These are phyloP conservation scores for Sabuloglossum arenarium DNA, from an alignment of 495 filamentous ascomycete genomes.

Conservation along the genomic window DNA sequence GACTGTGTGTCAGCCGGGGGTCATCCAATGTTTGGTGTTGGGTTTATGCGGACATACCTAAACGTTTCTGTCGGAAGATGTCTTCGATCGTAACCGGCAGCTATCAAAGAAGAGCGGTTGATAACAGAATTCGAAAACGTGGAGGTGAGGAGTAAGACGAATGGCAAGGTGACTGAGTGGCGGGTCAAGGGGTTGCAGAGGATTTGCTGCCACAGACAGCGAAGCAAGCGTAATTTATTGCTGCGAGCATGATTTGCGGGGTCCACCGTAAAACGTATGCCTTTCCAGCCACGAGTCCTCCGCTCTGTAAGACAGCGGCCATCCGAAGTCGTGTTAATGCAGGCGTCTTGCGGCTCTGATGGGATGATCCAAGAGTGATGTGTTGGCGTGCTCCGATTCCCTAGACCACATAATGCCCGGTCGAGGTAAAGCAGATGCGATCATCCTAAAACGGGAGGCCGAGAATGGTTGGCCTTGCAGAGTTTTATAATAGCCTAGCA, in stretches of 20 bases:
- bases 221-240: slow-evolving; percentile 5
- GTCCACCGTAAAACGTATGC: background rate
- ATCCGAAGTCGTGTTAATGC: slow-evolving; percentile 1
- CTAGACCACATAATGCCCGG: background rate
- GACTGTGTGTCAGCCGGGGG: background rate
- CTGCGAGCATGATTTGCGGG: slow-evolving; percentile 4
- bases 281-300: background rate
- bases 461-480: background rate
- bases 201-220: slow-evolving; percentile 1
- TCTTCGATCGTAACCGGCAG: background rate
- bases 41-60: background rate
- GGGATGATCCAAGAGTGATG: slow-evolving; percentile 36
- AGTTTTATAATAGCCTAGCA: slow-evolving; percentile 1
- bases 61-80: background rate
- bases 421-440: slow-evolving; percentile 1
- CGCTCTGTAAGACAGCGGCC: background rate
- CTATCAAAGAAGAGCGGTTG: background rate
- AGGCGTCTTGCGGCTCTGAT: slow-evolving; percentile 1
- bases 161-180: slow-evolving; percentile 1
- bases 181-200: slow-evolving; percentile 2
- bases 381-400: slow-evolving; percentile 77
- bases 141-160: slow-evolving; percentile 1
- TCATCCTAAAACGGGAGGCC: background rate
- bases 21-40: background rate
- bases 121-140: slow-evolving; percentile 2